phyloP scores from a whole-genome alignment of 371 early-diverging fungal species.

The Globomyces sp. region DNA sequence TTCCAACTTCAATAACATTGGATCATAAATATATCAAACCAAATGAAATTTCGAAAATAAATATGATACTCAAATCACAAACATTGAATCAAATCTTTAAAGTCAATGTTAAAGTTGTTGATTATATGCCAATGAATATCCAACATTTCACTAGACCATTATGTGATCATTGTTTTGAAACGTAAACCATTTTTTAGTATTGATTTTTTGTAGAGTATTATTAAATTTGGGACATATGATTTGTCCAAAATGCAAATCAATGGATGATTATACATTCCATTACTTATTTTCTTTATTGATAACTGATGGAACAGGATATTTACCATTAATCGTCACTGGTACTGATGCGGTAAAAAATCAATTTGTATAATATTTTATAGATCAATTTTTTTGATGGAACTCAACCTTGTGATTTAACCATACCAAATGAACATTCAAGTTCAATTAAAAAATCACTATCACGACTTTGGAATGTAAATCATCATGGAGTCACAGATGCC shows the following conservation, averaged over 20 bases:
- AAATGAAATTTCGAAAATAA: neutral
- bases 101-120: constrained; percentile 9
- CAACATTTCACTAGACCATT: constrained; percentile 6
- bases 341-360: too few species aligned
- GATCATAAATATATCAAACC: neutral
- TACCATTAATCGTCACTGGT: too few species aligned
- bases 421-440: neutral
- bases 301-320: neutral
- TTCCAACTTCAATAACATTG: neutral
- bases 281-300: neutral
- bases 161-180: neutral
- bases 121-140: constrained; percentile 11
- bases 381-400: neutral
- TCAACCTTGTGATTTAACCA: neutral
- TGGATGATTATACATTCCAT: neutral
- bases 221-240: neutral
- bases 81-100: neutral
- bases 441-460: too few species aligned
- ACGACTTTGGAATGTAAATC: too few species aligned
- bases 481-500: too few species aligned
- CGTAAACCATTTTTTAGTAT: neutral
- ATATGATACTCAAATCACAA: neutral
- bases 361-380: too few species aligned
- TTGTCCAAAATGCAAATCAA: constrained; percentile 2
- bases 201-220: neutral